Base-by-base conservation (phyloP, 352 stramenopile species). In the Pythium sp. region DNA sequence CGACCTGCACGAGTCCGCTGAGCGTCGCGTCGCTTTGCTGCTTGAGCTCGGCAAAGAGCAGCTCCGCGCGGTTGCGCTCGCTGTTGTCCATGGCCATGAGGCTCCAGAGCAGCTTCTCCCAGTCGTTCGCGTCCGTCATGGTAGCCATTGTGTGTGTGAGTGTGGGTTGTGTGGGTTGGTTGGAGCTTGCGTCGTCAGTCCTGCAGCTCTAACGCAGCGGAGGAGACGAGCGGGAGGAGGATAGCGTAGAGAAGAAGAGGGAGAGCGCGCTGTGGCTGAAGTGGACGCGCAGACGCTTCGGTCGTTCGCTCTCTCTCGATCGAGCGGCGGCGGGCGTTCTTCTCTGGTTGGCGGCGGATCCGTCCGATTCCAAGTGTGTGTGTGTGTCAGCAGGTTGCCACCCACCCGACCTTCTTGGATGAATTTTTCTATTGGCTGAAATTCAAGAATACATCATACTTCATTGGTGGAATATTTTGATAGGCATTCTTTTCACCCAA, bases 11-110 rank as follows among this genome's bases (percentile, higher is more conserved):
- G 28, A 94, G 77, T 0, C 78, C 78, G 0, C 81, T 65, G 59
- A 94, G 72, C 68, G 86, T 80, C 22, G 75, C 76, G 73, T 94
- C 86, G 5, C 69, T 62, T n/a, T 75, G 72, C 38, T 87, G 72
- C 69, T 88, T 90, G 36, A 93, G 80, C 63, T 79, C 60, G 0
- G 79, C 80, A 57, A 94, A 93, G 12, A 80, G 68, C 66, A 65
- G 55, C 72, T 94, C 84, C 36, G 86, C 86, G 47, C 67, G 73
- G 58, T 93, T 92, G 64, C 86, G 84, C 64, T 84, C 78, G 28
- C 70, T 66, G 71, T 94, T 94, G 77, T 94, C 84, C 20, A 82
- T 78, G 49, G 80, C 73, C 71, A 94, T 80, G 26, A 94, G 78
- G 57, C 78, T 82, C 76, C 83, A 89, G 5, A 94, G 77, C 71